A percentile compares a stretch with the other conserved stretches of the same genome.
Evolutionary conservation across 495 filamentous ascomycete genomes (phyloP).

Genomic region (Lasiosphaeria hispida): DNA sequence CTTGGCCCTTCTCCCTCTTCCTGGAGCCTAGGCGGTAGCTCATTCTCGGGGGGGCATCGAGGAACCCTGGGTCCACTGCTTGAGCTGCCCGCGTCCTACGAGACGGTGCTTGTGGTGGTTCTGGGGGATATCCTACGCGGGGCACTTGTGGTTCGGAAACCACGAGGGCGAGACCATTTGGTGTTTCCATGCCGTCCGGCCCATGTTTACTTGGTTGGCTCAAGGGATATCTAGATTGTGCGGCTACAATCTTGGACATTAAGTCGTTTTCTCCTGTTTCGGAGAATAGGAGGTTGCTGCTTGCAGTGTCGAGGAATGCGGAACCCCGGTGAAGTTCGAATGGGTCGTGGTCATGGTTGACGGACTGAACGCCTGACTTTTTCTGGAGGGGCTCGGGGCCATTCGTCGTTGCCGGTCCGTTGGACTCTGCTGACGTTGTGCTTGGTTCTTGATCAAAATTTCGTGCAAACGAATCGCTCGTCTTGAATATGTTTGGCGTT

Average conservation of each 20-base stretch:
- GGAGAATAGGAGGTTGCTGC: slow-evolving; percentile 32
- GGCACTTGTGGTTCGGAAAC: slow-evolving; percentile 34
- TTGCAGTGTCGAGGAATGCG: slow-evolving; percentile 35
- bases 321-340: slow-evolving; percentile 40
- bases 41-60: slow-evolving; percentile 67
- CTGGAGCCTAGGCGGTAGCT: slow-evolving; percentile 54
- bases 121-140: slow-evolving; percentile 33
- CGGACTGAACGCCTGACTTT: slow-evolving; percentile 35
- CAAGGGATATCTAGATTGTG: slow-evolving; percentile 35
- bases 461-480: slow-evolving; percentile 50
- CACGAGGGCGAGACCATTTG: slow-evolving; percentile 26
- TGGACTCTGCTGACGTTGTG: slow-evolving; percentile 28
- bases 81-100: slow-evolving; percentile 62
- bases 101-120: slow-evolving; percentile 67
- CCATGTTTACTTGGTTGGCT: slow-evolving; percentile 18
- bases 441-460: slow-evolving; percentile 35
- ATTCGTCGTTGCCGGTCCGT: slow-evolving; percentile 22
- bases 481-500: slow-evolving; percentile 80
- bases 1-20: slow-evolving; percentile 44
- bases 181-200: slow-evolving; percentile 42
- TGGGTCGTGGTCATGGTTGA: slow-evolving; percentile 42
- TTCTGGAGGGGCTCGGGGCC: slow-evolving; percentile 34
- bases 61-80: slow-evolving; percentile 47
- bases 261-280: slow-evolving; percentile 41
- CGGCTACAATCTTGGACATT: slow-evolving; percentile 40